Evolutionary conservation across 331 rosid genomes (phyloP), one percentile per base, ranked within the genome.

Genomic region (Prunus yedoensis): DNA sequence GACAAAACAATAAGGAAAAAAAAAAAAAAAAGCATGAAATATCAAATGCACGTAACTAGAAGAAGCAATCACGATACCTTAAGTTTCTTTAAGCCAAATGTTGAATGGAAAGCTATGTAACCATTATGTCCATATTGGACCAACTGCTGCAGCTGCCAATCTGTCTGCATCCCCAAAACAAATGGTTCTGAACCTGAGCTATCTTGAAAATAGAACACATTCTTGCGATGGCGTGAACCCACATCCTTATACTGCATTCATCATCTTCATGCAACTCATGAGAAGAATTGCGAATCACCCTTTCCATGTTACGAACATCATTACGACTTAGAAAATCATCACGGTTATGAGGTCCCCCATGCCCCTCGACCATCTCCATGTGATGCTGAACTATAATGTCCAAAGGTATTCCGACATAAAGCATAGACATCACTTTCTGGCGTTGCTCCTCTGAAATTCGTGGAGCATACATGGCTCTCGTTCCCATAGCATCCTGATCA

Each of bases 261-360:
- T 86, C 97, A 83, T 74, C 79, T 77, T 32, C 78, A 64, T 80
- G 86, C 52, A 88, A 77, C 80, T 88, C 88, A 30, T 75, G 88
- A 27, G 95, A 86, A 80, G 89, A 82, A 78, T 80, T 86, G 75
- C 80, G 90, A 59, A 88, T 78, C 78, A 82, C 78, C 85, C 93
- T 88, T 86, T 91, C 97, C 91, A 91, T 91, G 83, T 91, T 91
- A 53, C 93, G 95, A 64, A 91, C 93, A 78, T 91, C 95, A 79
- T 84, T 88, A 43, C 95, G 89, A 60, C 90, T 89, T n/a, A 91
- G 89, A 72, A 88, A 85, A 85, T 84, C 91, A 81, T 89, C 97
- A 56, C 97, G 91, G 77, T 85, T 89, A 57, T 74, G 95, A 13
- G 96, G 93, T 61, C 96, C 91, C 56, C 89, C 91, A 64, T 85